A percentile compares a stretch with the other conserved stretches of the same genome.
These are phyloP conservation scores for Decorospora gaudefroyi DNA, from an alignment of 2,329 filamentous ascomycete genomes.

Conservation along the genomic window DNA sequence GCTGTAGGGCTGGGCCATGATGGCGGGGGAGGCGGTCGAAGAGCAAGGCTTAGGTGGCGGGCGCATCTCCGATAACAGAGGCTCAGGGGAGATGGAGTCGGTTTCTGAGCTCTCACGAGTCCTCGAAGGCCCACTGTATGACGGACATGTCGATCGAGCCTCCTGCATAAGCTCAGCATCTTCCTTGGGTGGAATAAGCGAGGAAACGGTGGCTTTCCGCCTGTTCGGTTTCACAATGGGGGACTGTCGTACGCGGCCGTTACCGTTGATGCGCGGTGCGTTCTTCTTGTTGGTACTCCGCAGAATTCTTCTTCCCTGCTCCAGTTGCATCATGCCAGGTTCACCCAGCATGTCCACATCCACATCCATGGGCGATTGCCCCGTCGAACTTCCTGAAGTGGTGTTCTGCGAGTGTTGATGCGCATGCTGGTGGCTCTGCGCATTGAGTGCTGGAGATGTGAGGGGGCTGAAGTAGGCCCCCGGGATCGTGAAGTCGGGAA, in stretches of 20 bases:
- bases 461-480: conserved; percentile 81
- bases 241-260: conserved; percentile 65
- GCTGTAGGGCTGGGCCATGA: conserved; percentile 55
- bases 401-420: conserved; percentile 47
- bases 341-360: conserved; percentile 54
- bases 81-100: conserved; percentile 57
- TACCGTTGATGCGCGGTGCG: conserved; percentile 55
- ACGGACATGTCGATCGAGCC: conserved; percentile 33
- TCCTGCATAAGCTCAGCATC: conserved; percentile 50
- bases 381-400: conserved; percentile 57
- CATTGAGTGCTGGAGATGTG: conserved; percentile 78
- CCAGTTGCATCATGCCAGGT: conserved; percentile 43
- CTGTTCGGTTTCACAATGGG: conserved; percentile 69
- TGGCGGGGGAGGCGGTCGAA: conserved; percentile 68
- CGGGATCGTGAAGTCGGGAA: conserved; percentile 64
- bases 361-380: conserved; percentile 53
- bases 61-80: conserved; percentile 57
- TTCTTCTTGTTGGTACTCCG: conserved; percentile 54
- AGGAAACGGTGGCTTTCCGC: conserved; percentile 53
- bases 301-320: conserved; percentile 49
- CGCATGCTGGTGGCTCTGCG: conserved; percentile 58
- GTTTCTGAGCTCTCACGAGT: conserved; percentile 51
- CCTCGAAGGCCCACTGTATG: conserved; percentile 29
- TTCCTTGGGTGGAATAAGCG: conserved; percentile 53
- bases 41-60: conserved; percentile 68